Percentiles rank a stretch among this genome's conserved stretches.
These are phyloP conservation scores for Stagonosporopsis chrysanthemi DNA, from an alignment of 2,329 filamentous ascomycete species.

Conservation along the genomic window DNA sequence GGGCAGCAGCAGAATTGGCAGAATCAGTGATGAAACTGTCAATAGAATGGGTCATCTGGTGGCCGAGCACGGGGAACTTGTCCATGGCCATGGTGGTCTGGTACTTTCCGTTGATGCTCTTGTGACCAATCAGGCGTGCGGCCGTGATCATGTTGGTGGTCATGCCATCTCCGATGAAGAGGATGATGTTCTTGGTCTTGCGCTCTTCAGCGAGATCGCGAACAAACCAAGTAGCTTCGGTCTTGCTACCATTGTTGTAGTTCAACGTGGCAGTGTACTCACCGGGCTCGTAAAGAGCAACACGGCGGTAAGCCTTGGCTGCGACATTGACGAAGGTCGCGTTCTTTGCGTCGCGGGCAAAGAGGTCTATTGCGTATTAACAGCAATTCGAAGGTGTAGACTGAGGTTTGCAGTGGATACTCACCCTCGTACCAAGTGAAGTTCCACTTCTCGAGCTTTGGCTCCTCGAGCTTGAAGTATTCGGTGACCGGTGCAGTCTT, in stretches of 20 bases:
- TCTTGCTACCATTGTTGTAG: constrained; percentile 77
- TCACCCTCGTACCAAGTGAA: constrained; percentile 82
- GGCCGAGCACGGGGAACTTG: constrained; percentile 83
- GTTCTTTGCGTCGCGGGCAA: constrained; percentile 73
- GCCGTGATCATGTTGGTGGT: constrained; percentile 81
- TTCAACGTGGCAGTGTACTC: constrained; percentile 77
- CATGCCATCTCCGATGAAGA: constrained; percentile 79
- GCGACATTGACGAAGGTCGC: constrained; percentile 81
- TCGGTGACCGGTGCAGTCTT: constrained; percentile 65
- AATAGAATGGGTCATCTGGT: constrained; percentile 88
- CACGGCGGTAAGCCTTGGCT: constrained; percentile 77
- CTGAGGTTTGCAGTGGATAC: constrained; percentile 8
- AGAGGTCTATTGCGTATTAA: constrained; percentile 63
- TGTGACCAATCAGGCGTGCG: constrained; percentile 80
- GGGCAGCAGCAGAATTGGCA: constrained; percentile 81
- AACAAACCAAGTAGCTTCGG: constrained; percentile 78
- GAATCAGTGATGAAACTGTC: constrained; percentile 87
- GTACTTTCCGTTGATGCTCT: constrained; percentile 85
- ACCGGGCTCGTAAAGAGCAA: constrained; percentile 80
- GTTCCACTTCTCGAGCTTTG: constrained; percentile 79
- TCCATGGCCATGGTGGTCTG: constrained; percentile 78
- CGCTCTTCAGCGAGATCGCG: constrained; percentile 72
- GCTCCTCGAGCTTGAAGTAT: constrained; percentile 75
- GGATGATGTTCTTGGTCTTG: constrained; percentile 83
- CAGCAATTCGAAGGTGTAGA: not conserved